Evolutionary conservation across 345 rosid genomes (phyloP).

Genomic region (Aquilaria sinensis): DNA sequence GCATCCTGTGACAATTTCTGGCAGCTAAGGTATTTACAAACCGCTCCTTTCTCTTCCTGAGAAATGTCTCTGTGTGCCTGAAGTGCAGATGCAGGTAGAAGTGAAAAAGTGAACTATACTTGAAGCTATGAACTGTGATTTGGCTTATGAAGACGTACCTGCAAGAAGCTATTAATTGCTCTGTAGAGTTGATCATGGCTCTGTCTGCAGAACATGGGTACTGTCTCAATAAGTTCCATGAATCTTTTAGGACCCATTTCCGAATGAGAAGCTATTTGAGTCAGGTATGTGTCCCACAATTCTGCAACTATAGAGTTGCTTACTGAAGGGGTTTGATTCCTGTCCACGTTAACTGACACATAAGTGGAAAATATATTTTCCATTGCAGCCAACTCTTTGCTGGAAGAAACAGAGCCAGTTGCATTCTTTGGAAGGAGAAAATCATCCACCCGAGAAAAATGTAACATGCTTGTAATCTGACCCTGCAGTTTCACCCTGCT

Average conservation of each 20-base stretch:
- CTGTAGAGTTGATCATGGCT: slow-evolving; percentile 65
- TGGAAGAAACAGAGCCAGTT: slow-evolving; percentile 26
- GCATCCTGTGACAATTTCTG: slow-evolving; percentile 65
- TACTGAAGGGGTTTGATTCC: slow-evolving; percentile 27
- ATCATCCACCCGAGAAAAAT: slow-evolving; percentile 44
- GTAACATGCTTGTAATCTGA: slow-evolving; percentile 50
- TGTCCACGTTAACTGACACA: slow-evolving; percentile 27
- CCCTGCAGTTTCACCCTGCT: slow-evolving; percentile 40
- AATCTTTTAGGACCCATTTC: slow-evolving; percentile 38
- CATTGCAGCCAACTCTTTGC: slow-evolving; percentile 51
- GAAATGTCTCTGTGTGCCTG: slow-evolving; percentile 49
- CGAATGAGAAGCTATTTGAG: slow-evolving; percentile 35
- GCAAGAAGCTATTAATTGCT: slow-evolving; percentile 53
- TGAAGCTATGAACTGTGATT: neutral
- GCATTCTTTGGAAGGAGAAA: slow-evolving; percentile 37
- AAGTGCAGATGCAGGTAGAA: slow-evolving; percentile 6
- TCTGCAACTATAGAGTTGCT: slow-evolving; percentile 44
- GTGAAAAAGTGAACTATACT: neutral
- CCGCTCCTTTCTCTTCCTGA: slow-evolving; percentile 56
- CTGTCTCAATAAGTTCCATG: slow-evolving; percentile 48
- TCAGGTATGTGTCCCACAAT: slow-evolving; percentile 58
- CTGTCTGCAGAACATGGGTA: slow-evolving; percentile 51
- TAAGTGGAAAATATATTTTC: slow-evolving; percentile 45
- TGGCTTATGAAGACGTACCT: slow-evolving; percentile 27
- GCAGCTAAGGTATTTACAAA: slow-evolving; percentile 70